phyloP scores from a whole-genome alignment of 148 eudicot species.

The Vaccinium macrocarpon region DNA sequence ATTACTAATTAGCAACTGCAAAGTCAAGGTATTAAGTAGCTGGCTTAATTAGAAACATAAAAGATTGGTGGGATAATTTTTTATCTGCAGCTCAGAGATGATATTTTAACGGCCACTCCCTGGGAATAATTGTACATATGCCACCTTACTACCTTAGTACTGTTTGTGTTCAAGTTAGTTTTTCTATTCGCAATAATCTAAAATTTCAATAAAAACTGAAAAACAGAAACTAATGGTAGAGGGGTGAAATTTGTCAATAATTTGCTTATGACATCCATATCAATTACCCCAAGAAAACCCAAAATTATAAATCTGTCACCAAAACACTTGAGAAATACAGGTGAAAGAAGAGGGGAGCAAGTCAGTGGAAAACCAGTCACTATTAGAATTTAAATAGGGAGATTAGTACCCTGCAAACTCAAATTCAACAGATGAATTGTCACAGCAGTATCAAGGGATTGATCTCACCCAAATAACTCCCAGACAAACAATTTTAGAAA shows the following conservation, averaged over 20 bases:
- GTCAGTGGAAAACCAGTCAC: neutral
- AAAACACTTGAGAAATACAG: neutral
- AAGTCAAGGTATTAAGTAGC: neutral
- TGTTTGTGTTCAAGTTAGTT: neutral
- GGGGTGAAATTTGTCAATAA: neutral
- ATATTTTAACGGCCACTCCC: neutral
- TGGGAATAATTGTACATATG: neutral
- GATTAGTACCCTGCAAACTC: neutral
- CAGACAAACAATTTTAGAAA: neutral
- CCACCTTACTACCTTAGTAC: neutral
- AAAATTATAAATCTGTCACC: neutral
- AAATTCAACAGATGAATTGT: neutral
- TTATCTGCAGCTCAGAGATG: neutral
- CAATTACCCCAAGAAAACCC: neutral
- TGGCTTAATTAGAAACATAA: neutral
- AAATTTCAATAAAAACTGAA: neutral
- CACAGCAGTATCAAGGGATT: neutral
- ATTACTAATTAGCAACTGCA: neutral
- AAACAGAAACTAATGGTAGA: neutral
- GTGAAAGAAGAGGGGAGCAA: neutral
- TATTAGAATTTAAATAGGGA: neutral
- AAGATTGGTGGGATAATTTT: neutral
- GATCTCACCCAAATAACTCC: neutral
- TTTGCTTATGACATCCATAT: neutral
- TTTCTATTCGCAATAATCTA: neutral